Percentiles rank a stretch among this genome's conserved stretches.
These are phyloP conservation scores for Dendrobium officinale DNA, from an alignment of 106 monocot genomes.

Conservation along the genomic window DNA sequence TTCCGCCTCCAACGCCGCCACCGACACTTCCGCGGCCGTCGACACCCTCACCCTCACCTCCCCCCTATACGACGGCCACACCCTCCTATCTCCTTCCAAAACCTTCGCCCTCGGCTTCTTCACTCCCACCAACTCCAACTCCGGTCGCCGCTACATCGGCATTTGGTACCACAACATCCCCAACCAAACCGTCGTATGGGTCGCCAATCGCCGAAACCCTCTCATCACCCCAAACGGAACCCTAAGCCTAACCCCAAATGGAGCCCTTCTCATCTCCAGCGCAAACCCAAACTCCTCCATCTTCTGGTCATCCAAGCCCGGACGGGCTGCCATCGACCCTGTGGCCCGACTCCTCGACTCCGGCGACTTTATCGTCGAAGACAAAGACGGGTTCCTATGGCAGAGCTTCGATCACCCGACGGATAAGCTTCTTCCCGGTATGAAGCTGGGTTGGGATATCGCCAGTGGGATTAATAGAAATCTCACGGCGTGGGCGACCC, in stretches of 20 bases:
- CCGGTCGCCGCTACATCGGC: not conserved
- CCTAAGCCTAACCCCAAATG: not conserved
- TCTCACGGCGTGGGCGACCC: not conserved
- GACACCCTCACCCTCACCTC: not conserved
- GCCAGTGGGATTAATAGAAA: not conserved
- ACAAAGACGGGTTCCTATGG: not conserved
- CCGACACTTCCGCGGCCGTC: not conserved
- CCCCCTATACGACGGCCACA: conserved; percentile 7
- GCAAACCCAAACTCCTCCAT: not conserved
- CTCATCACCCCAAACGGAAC: not conserved
- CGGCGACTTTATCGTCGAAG: conserved; percentile 30
- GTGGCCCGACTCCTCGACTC: conserved; percentile 11
- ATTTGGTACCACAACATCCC: conserved; percentile 9
- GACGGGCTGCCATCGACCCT: not conserved
- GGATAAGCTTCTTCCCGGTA: not conserved
- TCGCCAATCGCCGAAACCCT: conserved; percentile 6
- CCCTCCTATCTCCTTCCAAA: conserved; percentile 19
- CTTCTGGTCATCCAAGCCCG: not conserved
- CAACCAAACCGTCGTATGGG: conserved; percentile 3
- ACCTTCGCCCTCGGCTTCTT: conserved; percentile 38
- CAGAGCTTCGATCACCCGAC: conserved; percentile 2
- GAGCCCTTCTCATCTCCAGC: not conserved
- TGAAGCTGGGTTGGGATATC: not conserved
- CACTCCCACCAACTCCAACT: conserved; percentile 16
- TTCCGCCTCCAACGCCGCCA: not conserved